Evolutionary conservation across 352 stramenopile species (phyloP).

Genomic region (Globisporangium rhizosaccharum): DNA sequence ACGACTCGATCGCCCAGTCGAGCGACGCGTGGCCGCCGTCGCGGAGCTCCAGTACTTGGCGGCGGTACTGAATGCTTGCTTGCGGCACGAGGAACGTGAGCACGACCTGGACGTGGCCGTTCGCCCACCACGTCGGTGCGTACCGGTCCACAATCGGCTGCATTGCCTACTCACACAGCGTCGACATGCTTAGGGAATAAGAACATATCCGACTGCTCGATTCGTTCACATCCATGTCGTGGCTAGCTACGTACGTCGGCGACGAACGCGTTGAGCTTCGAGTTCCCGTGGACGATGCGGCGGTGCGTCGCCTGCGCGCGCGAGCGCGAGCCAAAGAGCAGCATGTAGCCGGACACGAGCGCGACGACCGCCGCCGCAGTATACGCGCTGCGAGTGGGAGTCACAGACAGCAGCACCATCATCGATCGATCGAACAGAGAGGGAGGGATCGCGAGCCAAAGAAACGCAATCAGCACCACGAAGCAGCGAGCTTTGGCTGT

Average conservation of each 20-base stretch:
- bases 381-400: slow-evolving; percentile 4
- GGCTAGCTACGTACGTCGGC: not conserved
- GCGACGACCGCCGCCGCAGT: slow-evolving; percentile 2
- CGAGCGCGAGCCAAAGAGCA: slow-evolving; percentile 1
- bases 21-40: slow-evolving; percentile 66
- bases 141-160: slow-evolving; percentile 18
- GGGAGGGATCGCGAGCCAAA: not conserved
- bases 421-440: not conserved
- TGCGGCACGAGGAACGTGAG: slow-evolving; percentile 72
- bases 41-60: slow-evolving; percentile 49
- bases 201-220: no score
- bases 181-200: not conserved
- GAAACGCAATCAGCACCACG: not conserved
- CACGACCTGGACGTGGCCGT: slow-evolving; percentile 63
- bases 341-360: slow-evolving; percentile 7
- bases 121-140: slow-evolving; percentile 72
- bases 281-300: slow-evolving; percentile 14
- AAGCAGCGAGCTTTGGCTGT: not conserved
- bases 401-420: not conserved
- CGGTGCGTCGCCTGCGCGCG: slow-evolving; percentile 3
- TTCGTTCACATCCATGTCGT: not conserved
- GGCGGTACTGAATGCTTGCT: slow-evolving; percentile 39
- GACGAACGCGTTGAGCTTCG: slow-evolving; percentile 12
- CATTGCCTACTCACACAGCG: not conserved
- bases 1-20: slow-evolving; percentile 56